Evolutionary conservation across 78 protist genomes (phyloP).

Genomic region (Planoprotostelium fungivorum): DNA sequence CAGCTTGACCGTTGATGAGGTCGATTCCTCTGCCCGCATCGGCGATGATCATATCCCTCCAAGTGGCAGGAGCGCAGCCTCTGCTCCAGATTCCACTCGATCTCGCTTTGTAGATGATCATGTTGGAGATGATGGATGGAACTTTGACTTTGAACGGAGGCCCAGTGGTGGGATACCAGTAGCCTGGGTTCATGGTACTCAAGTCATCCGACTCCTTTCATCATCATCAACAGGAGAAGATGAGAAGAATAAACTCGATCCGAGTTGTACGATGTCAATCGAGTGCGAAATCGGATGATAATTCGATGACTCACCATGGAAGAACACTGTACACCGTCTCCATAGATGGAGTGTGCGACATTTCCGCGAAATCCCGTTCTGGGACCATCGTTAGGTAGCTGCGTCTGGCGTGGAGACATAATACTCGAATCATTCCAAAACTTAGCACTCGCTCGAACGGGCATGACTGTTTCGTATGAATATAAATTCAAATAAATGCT

Average conservation of each 20-base stretch:
- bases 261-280: background rate
- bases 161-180: background rate
- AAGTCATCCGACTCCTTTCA: no score
- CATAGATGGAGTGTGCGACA: background rate
- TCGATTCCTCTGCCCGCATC: background rate
- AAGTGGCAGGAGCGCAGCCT: background rate
- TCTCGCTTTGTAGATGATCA: background rate
- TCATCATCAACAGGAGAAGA: no score
- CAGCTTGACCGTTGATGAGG: background rate
- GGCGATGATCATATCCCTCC: background rate
- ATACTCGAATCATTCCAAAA: background rate
- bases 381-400: background rate
- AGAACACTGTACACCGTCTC: background rate
- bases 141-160: background rate
- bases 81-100: background rate
- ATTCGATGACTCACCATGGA: background rate
- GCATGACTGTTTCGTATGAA: no score
- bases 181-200: background rate
- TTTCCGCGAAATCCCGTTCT: no score
- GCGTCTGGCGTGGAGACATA: background rate
- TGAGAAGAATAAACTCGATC: background rate
- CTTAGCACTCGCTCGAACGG: background rate
- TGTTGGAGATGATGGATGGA: background rate
- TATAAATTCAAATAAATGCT: no score
- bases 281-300: background rate